These are phyloP conservation scores for Spizellomyces punctatus DNA, from an alignment of 192 early-diverging fungal genomes.

Conservation along the genomic window DNA sequence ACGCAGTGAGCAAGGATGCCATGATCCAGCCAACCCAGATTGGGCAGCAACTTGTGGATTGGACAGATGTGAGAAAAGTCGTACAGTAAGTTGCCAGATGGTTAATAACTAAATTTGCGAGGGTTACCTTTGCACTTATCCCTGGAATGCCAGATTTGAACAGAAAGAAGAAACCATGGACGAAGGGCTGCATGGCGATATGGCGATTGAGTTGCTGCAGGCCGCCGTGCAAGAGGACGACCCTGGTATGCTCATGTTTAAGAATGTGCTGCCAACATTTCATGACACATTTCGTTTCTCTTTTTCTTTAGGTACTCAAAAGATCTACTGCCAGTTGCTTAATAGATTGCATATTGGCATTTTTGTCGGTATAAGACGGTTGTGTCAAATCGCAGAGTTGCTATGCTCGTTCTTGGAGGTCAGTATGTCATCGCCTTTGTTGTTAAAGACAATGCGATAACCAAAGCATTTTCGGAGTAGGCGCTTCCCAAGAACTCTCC, in stretches of 20 bases:
- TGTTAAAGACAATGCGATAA: neutral
- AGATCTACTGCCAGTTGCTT: conserved; percentile 64
- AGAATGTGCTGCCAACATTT: no score
- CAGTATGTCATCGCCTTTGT: neutral
- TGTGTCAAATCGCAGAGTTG: conserved; percentile 12
- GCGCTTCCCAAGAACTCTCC: conserved; percentile 8
- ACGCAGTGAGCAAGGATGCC: conserved; percentile 39
- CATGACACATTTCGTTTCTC: no score
- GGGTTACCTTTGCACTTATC: neutral
- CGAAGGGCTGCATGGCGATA: conserved; percentile 51
- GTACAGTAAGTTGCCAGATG: conserved; percentile 55
- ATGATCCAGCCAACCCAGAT: conserved; percentile 65
- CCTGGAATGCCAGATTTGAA: neutral
- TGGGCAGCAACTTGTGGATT: conserved; percentile 74
- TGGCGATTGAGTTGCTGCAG: conserved; percentile 72
- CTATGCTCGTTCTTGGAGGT: neutral
- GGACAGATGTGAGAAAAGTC: conserved; percentile 74
- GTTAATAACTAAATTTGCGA: neutral
- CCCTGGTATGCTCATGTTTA: conserved; percentile 23
- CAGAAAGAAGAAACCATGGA: conserved; percentile 28
- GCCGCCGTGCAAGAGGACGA: conserved; percentile 44
- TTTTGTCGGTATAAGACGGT: neutral
- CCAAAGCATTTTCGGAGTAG: neutral
- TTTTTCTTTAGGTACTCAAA: conserved; percentile 48
- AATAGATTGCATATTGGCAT: conserved; percentile 53